Base-by-base conservation (phyloP, 1,139 yeast species). In the Pichia sp. region DNA sequence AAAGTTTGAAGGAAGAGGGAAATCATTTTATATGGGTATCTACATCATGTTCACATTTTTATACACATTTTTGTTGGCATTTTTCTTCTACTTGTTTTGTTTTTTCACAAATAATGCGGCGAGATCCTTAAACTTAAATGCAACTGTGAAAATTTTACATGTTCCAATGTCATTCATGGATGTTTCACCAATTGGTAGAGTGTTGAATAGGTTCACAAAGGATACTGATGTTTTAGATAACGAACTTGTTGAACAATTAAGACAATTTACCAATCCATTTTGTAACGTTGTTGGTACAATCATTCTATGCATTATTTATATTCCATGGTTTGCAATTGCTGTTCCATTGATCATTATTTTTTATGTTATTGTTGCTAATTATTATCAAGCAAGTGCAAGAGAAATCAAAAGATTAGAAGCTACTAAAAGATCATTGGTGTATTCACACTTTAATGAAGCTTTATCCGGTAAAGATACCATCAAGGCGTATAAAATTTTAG, bases 391-490 rank as follows among this genome's bases (percentile, higher is more conserved):
- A 48, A 79, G 88, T 16, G 83, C 52, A 15, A 75, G 95, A 62
- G 96, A 87, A 63, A 70, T 88, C 54, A 88, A 88, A 64, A 78
- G 96, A 58, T 68, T 87, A 58, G 96, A 88, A 63, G 87, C 95
- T 3, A 61, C 77, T 9, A 77, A 83, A 59, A 74, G 95, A 60
- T 85, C 95, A 0, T 73, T 75, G 50, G 89, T 87, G 49, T 86
- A 82, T 68, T 77, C 85, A 55, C 85, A 85, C 57, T 82, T 86
- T 61, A 82, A 81, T 56, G 96, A 88, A 64, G 71, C 84, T 3
- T 70, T 88, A 55, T 74, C 75, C 52, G 96, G 96, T 38, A 69
- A 82, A 72, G 70, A 73, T 16, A 82, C 88, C 0, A 85, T 87
- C 53, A 77, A 81, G 58, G 53, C 60, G 0, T 87, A 79, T 62